These are phyloP conservation scores for Adansonia rubrostipa DNA, from an alignment of 441 rosid species.

Conservation along the genomic window DNA sequence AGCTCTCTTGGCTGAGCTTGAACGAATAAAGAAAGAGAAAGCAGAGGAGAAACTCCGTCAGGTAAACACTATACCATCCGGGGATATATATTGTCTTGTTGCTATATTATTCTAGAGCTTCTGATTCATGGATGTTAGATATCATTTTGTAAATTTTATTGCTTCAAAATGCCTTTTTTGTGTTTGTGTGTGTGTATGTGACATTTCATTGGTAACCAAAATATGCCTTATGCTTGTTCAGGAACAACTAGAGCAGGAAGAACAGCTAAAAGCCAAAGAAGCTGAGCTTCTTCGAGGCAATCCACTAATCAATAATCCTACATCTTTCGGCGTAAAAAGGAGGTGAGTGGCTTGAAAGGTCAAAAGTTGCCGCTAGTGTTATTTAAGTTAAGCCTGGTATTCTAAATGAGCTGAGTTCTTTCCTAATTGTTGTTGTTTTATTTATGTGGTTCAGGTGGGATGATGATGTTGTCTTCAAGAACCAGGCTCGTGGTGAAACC, in stretches of 20 bases:
- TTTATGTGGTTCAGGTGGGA: conserved; percentile 75
- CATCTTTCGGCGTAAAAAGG: conserved; percentile 84
- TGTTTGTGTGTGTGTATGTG: too few species aligned
- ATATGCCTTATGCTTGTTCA: conserved; percentile 35
- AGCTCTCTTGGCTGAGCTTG: conserved; percentile 95
- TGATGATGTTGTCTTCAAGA: conserved; percentile 98
- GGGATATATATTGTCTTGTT: background rate
- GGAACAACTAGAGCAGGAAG: conserved; percentile 78
- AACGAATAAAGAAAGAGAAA: conserved; percentile 93
- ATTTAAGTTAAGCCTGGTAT: background rate
- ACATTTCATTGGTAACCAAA: background rate
- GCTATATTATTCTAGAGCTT: background rate
- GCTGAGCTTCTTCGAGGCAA: conserved; percentile 95
- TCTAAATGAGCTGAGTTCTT: background rate
- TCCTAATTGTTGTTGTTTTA: background rate
- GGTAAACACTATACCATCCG: conserved; percentile 32
- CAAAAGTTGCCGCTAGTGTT: background rate
- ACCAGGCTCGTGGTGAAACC: conserved; percentile 95
- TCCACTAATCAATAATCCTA: conserved; percentile 78
- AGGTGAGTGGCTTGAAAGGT: conserved; percentile 50
- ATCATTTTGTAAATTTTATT: background rate
- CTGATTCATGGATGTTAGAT: background rate
- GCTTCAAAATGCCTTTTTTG: background rate
- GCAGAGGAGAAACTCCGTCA: conserved; percentile 83
- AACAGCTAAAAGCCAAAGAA: conserved; percentile 86